These are phyloP conservation scores for Xylaria intraflava DNA, from an alignment of 495 filamentous ascomycete species.

Conservation along the genomic window DNA sequence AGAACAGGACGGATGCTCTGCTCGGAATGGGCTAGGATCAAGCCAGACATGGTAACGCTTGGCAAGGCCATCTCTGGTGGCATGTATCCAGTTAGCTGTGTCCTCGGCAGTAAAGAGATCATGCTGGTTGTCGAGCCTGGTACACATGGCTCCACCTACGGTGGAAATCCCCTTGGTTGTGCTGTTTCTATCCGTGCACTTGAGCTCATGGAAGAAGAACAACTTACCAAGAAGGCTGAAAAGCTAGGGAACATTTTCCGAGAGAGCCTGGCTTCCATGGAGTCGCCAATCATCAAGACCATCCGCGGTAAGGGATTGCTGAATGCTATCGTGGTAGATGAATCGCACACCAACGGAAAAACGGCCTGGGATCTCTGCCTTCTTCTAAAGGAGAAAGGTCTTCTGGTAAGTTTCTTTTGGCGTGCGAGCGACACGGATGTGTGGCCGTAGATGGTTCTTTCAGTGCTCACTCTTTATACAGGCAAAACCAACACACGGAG, in stretches of 20 bases:
- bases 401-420: constrained; percentile 58
- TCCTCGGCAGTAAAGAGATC: constrained; percentile 80
- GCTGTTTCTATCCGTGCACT: constrained; percentile 95
- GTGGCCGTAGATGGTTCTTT: background rate
- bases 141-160: constrained; percentile 95
- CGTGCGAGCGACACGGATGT: background rate
- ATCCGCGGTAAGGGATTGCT: constrained; percentile 90
- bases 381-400: constrained; percentile 89
- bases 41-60: constrained; percentile 88
- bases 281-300: constrained; percentile 71
- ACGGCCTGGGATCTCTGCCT: constrained; percentile 97
- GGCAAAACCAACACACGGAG: constrained; percentile 98
- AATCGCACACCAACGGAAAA: constrained; percentile 74
- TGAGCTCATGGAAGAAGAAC: constrained; percentile 87
- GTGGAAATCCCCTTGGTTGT: constrained; percentile 94
- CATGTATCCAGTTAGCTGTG: constrained; percentile 96
- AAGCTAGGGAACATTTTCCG: constrained; percentile 78
- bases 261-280: constrained; percentile 58
- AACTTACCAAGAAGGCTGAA: constrained; percentile 76
- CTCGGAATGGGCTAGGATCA: constrained; percentile 89
- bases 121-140: constrained; percentile 98
- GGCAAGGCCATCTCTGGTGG: constrained; percentile 97
- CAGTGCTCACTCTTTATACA: constrained; percentile 33
- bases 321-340: constrained; percentile 96
- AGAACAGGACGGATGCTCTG: constrained; percentile 90